phyloP scores from a whole-genome alignment of 805 yeast genomes.

The Wickerhamiella parazyma region DNA sequence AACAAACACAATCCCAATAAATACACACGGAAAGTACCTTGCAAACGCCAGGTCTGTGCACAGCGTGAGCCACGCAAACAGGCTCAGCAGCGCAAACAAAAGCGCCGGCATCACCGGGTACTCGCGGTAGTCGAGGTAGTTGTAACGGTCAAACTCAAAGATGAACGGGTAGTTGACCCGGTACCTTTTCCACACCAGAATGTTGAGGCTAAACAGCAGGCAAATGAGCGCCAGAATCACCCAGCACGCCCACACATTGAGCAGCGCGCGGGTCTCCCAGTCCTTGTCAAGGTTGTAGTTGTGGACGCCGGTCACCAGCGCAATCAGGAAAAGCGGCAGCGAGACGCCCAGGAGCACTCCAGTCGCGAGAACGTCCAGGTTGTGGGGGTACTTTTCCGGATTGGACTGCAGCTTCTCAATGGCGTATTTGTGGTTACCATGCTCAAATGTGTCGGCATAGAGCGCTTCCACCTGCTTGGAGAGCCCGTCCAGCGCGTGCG shows the following conservation, averaged over 20 bases:
- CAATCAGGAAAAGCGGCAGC: slow-evolving; percentile 51
- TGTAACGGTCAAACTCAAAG: slow-evolving; percentile 68
- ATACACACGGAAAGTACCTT: slow-evolving; percentile 69
- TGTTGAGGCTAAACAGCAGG: slow-evolving; percentile 51
- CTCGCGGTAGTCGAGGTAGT: slow-evolving; percentile 52
- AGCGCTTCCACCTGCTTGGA: slow-evolving; percentile 51
- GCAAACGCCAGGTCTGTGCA: slow-evolving; percentile 56
- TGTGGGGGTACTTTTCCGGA: slow-evolving; percentile 23
- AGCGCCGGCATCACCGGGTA: slow-evolving; percentile 51
- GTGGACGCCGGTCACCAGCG: slow-evolving; percentile 38
- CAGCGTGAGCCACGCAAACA: slow-evolving; percentile 68
- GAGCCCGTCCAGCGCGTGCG: slow-evolving; percentile 54
- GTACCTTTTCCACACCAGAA: slow-evolving; percentile 56
- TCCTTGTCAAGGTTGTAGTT: slow-evolving; percentile 26
- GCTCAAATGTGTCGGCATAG: slow-evolving; percentile 52
- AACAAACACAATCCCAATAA: slow-evolving; percentile 38
- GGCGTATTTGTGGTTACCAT: slow-evolving; percentile 57
- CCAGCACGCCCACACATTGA: slow-evolving; percentile 93
- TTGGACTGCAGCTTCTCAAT: slow-evolving; percentile 46
- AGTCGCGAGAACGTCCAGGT: slow-evolving; percentile 36
- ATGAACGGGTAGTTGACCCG: slow-evolving; percentile 85
- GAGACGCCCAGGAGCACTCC: slow-evolving; percentile 63
- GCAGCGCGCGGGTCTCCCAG: slow-evolving; percentile 43
- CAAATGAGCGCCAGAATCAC: slow-evolving; percentile 48
- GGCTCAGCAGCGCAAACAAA: slow-evolving; percentile 39